Evolutionary conservation across 106 monocot species (phyloP).

Genomic region (Vanilla planifolia): DNA sequence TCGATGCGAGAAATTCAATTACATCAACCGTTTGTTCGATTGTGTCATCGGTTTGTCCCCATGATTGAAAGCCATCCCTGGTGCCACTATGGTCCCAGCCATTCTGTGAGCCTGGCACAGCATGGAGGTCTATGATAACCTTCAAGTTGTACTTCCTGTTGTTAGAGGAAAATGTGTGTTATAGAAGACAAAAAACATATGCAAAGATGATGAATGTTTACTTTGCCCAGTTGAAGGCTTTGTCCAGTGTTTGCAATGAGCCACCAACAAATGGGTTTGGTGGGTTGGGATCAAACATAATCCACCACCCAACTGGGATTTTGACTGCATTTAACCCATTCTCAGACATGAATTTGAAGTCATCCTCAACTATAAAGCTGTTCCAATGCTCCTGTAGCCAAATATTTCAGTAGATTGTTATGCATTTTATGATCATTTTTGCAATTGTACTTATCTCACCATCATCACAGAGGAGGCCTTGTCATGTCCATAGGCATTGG

Average conservation of each 20-base stretch:
- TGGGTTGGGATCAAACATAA: slow-evolving; percentile 50
- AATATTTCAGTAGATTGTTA: not conserved
- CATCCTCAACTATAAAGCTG: slow-evolving; percentile 57
- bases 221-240: slow-evolving; percentile 80
- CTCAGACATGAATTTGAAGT: slow-evolving; percentile 56
- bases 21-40: slow-evolving; percentile 44
- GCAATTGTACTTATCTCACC: slow-evolving; percentile 11
- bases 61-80: slow-evolving; percentile 60
- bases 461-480: slow-evolving; percentile 30
- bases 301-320: slow-evolving; percentile 97
- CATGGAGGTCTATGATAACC: slow-evolving; percentile 56
- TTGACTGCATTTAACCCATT: slow-evolving; percentile 61
- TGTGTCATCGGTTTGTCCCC: slow-evolving; percentile 45
- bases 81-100: slow-evolving; percentile 56
- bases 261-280: slow-evolving; percentile 63
- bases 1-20: slow-evolving; percentile 62
- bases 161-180: no score
- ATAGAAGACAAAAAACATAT: no score
- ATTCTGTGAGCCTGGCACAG: slow-evolving; percentile 45
- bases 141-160: slow-evolving; percentile 34
- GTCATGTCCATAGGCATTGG: slow-evolving; percentile 52
- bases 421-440: not conserved
- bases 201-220: slow-evolving; percentile 13
- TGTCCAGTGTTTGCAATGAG: slow-evolving; percentile 55
- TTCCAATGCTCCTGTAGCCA: slow-evolving; percentile 54